Conservation (phyloP, 2,329 filamentous ascomycete genomes). For the Aspergillus versicolor region DNA sequence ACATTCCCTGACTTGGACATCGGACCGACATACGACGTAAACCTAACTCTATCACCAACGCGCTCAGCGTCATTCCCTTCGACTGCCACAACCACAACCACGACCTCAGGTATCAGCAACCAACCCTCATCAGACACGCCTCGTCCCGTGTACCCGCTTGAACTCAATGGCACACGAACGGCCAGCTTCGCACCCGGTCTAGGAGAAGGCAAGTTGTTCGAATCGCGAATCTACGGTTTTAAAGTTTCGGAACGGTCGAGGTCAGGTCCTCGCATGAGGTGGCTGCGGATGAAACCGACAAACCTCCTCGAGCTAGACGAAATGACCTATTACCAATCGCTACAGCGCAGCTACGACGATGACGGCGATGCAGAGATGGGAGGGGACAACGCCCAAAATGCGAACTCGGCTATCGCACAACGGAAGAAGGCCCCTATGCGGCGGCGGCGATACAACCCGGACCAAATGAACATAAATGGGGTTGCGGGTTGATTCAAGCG, state of each 20-base stretch:
- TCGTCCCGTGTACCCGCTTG: slow-evolving; percentile 49
- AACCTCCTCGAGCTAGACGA: slow-evolving; percentile 85
- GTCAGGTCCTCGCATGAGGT: slow-evolving; percentile 93
- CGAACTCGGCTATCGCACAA: slow-evolving; percentile 35
- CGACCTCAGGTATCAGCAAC: slow-evolving; percentile 15
- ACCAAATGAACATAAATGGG: slow-evolving; percentile 37
- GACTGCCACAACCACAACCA: slow-evolving; percentile 13
- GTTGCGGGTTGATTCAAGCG: slow-evolving; percentile 20
- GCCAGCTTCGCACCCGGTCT: slow-evolving; percentile 87
- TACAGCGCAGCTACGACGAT: slow-evolving; percentile 30
- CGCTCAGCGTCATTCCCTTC: slow-evolving; percentile 33
- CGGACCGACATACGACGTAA: slow-evolving; percentile 61
- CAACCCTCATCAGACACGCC: slow-evolving; percentile 30
- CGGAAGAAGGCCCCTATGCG: slow-evolving; percentile 46
- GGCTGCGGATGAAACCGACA: slow-evolving; percentile 80
- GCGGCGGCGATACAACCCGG: slow-evolving; percentile 35
- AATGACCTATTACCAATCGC: slow-evolving; percentile 39
- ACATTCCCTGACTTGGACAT: slow-evolving; percentile 97
- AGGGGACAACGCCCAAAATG: slow-evolving; percentile 29
- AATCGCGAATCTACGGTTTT: slow-evolving; percentile 96
- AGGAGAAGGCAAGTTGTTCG: slow-evolving; percentile 80
- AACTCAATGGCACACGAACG: slow-evolving; percentile 81
- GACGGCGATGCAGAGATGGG: slow-evolving; percentile 43
- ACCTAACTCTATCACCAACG: slow-evolving; percentile 26
- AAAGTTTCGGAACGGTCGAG: slow-evolving; percentile 85